Base-by-base conservation (phyloP, 164 flowering plant species). In the Kingdonia uniflora region DNA sequence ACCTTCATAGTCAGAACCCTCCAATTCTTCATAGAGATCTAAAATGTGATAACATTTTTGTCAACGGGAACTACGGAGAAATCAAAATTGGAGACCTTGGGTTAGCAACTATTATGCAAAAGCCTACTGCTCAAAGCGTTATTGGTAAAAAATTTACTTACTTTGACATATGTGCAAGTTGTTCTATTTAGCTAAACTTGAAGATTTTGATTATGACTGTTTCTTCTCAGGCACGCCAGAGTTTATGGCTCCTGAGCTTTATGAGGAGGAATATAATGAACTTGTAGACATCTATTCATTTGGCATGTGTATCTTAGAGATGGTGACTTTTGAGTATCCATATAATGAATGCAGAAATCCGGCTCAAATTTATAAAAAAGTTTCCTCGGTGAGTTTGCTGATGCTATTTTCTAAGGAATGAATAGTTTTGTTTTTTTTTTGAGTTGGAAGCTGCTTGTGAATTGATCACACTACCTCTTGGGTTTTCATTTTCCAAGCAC, bases 201-300 rank as follows among this genome's bases (percentile, higher is more conserved):
- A 37, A 54, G 16, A 43, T 16, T 49, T 25, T 59, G 15, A 33
- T 48, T 35, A 6, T 54, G 20, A 14, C 35, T 17, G 35, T 16
- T 52, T 54, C 23, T 38, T 46, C 14, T 14, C 67, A 80, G 92
- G 87, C 14, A 85, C 95, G 19, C 95, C 87, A 3, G 88, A 80
- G 50, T 85, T 81, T 74, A 85, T 85, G 88, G 94, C 94, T 10
- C 94, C 88, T 1, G 95, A 85, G 76, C 79, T 85, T 22, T 85
- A 82, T 55, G 89, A 82, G 10, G 95, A 82, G 56, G 80, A 79
- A 33, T 82, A 82, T 59, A 77, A 79, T 72, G 89, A 85, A 60
- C 74, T 80, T 29, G 84, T 74, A 17, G 95, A 85, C 66, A 69
- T 85, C 25, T 85, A 85, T 69, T 79, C 95, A 21, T 82, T 85